A percentile compares a stretch with the other conserved stretches of the same genome.
These are phyloP conservation scores for Podila epigama DNA, from an alignment of 192 early-diverging fungal species.

Conservation along the genomic window DNA sequence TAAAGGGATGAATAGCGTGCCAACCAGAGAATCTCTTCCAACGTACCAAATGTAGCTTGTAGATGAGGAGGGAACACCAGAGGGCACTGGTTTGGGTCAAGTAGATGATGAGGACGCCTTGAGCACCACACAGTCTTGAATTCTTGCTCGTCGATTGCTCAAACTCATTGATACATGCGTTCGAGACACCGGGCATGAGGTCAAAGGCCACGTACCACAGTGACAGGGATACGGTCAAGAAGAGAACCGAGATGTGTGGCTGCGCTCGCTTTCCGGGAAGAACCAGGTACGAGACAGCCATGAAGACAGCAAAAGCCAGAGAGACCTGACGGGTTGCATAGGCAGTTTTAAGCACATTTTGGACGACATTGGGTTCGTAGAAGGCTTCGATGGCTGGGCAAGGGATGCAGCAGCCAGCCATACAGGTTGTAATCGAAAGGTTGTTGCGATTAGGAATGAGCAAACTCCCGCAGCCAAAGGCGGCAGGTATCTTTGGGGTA, in stretches of 20 bases:
- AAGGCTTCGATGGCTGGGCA: constrained; percentile 35
- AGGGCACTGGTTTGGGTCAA: constrained; percentile 33
- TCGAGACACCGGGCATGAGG: constrained; percentile 38
- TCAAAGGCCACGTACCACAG: constrained; percentile 41
- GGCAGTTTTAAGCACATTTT: constrained; percentile 5
- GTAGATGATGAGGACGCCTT: constrained; percentile 43
- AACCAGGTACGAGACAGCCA: constrained; percentile 33
- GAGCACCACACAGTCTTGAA: constrained; percentile 25
- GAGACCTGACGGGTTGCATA: constrained; percentile 28
- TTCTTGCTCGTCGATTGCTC: constrained; percentile 32
- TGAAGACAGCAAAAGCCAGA: constrained; percentile 17
- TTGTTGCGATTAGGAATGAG: constrained; percentile 19
- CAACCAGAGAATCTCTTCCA: neutral
- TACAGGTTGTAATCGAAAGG: constrained; percentile 26
- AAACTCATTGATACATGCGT: constrained; percentile 40
- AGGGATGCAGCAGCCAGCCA: constrained; percentile 16
- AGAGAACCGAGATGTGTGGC: constrained; percentile 42
- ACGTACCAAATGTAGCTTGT: constrained; percentile 44
- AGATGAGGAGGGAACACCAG: constrained; percentile 43
- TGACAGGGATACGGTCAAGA: constrained; percentile 23
- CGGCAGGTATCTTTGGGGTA: neutral
- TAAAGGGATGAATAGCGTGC: neutral
- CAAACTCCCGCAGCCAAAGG: constrained; percentile 19
- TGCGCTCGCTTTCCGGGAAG: constrained; percentile 37
- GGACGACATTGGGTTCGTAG: constrained; percentile 17